These are phyloP conservation scores for Gnomoniopsis smithogilvyi DNA, from an alignment of 2,329 filamentous ascomycete genomes.

Conservation along the genomic window DNA sequence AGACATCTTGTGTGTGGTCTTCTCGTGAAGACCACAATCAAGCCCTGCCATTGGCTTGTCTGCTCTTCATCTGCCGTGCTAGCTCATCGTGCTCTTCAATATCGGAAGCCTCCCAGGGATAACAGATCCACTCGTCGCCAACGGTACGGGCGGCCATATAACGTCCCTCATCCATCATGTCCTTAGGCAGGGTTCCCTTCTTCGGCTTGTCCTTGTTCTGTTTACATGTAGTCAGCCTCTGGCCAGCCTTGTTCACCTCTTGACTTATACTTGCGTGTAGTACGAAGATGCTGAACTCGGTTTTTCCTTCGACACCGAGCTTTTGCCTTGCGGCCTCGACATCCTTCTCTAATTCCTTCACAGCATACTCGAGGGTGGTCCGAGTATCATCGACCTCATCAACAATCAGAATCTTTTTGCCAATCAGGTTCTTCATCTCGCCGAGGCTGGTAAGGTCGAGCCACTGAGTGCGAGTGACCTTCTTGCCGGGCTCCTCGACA, in stretches of 20 bases:
- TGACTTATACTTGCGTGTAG: conserved; percentile 65
- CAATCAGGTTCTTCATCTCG: conserved; percentile 84
- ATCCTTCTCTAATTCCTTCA: conserved; percentile 91
- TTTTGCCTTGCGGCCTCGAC: conserved; percentile 76
- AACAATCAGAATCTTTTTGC: conserved; percentile 88
- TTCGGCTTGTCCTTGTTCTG: conserved; percentile 97
- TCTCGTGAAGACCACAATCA: not conserved
- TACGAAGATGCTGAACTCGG: conserved; percentile 91
- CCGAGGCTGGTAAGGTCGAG: conserved; percentile 80
- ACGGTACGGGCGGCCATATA: conserved; percentile 88
- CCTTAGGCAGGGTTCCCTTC: conserved; percentile 78
- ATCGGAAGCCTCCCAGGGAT: conserved; percentile 94
- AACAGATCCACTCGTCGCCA: conserved; percentile 97
- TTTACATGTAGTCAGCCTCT: not conserved
- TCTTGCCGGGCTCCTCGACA: conserved; percentile 80
- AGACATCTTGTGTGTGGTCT: not conserved
- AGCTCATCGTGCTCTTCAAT: conserved; percentile 87
- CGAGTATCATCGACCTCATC: conserved; percentile 96
- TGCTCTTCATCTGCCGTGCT: conserved; percentile 47
- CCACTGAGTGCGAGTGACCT: conserved; percentile 98
- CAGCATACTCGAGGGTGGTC: conserved; percentile 91
- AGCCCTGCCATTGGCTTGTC: conserved; percentile 12
- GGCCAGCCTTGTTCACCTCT: not conserved
- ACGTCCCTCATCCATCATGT: conserved; percentile 69
- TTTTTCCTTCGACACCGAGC: conserved; percentile 61